Percentiles rank a stretch among this genome's conserved stretches.
Evolutionary conservation across 108 stramenopile species (phyloP).

Genomic region (Cyclostephanos tholiformis): DNA sequence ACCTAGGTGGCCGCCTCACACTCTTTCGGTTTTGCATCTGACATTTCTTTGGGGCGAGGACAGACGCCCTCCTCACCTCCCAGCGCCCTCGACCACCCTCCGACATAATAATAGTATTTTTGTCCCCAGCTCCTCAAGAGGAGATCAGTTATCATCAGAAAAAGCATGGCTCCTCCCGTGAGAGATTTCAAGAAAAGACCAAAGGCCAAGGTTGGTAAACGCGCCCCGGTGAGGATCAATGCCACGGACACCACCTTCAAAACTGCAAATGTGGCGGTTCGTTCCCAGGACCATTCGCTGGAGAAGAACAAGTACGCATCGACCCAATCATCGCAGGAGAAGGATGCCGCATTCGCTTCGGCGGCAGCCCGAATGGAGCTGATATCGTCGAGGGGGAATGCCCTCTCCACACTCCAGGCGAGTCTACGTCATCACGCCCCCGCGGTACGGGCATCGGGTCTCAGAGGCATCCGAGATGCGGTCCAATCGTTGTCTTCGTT

Average conservation of each 20-base stretch:
- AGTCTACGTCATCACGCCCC: constrained; percentile 72
- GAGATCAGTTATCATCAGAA: too few species aligned
- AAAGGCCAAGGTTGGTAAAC: constrained; percentile 87
- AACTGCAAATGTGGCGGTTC: constrained; percentile 67
- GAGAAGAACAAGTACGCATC: constrained; percentile 28
- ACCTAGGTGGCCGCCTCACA: too few species aligned
- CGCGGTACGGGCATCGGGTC: constrained; percentile 62
- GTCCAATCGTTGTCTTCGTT: constrained; percentile 40
- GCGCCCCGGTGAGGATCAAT: constrained; percentile 66
- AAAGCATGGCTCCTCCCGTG: constrained; percentile 32
- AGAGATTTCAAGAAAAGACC: constrained; percentile 73
- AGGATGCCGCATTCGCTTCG: constrained; percentile 27
- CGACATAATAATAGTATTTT: too few species aligned
- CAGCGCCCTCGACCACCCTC: too few species aligned
- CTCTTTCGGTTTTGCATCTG: too few species aligned
- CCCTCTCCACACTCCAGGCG: constrained; percentile 51
- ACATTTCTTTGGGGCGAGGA: too few species aligned
- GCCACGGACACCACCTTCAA: constrained; percentile 78
- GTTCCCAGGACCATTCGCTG: constrained; percentile 47
- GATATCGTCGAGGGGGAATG: constrained; percentile 66
- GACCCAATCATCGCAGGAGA: background rate
- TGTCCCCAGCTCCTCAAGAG: too few species aligned
- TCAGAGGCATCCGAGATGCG: constrained; percentile 71
- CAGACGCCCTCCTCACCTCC: too few species aligned
- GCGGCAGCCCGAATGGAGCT: constrained; percentile 44